Evolutionary conservation across 2,329 filamentous ascomycete genomes (phyloP).

Genomic region (Trichoderma sp.): DNA sequence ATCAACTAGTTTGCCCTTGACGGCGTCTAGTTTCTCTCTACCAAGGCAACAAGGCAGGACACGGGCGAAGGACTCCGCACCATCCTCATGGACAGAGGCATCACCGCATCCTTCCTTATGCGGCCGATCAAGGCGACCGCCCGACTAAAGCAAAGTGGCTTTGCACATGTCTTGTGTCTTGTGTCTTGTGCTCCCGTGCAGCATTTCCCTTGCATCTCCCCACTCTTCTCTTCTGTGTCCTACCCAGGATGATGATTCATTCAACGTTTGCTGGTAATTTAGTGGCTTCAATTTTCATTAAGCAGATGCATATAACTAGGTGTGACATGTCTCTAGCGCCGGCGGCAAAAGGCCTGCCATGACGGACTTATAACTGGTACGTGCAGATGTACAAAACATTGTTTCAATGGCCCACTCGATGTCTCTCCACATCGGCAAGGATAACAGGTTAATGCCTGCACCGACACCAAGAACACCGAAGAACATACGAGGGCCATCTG

Average conservation of each 20-base stretch:
- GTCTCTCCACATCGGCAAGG: not conserved
- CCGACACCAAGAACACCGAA: constrained; percentile 10
- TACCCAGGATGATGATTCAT: not conserved
- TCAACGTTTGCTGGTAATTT: not conserved
- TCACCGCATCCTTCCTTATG: constrained; percentile 26
- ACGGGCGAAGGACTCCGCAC: constrained; percentile 6
- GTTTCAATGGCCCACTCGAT: not conserved
- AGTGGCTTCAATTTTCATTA: not conserved
- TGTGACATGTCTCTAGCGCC: constrained; percentile 32
- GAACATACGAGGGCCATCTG: not conserved
- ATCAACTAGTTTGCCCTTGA: not conserved
- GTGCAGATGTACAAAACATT: not conserved
- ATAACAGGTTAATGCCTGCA: not conserved
- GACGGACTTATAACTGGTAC: constrained; percentile 14
- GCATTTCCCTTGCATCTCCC: not conserved
- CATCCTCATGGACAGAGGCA: not conserved
- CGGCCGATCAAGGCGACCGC: constrained; percentile 33
- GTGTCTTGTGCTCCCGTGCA: not conserved
- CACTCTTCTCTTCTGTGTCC: not conserved
- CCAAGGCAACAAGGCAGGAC: not conserved
- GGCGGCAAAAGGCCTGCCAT: constrained; percentile 34
- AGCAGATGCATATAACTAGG: constrained; percentile 6
- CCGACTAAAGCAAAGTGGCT: constrained; percentile 16
- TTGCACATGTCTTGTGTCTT: not conserved
- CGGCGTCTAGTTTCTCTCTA: not conserved